phyloP scores from a whole-genome alignment of 176 grass and related monocot species.

The Raddia distichophylla region DNA sequence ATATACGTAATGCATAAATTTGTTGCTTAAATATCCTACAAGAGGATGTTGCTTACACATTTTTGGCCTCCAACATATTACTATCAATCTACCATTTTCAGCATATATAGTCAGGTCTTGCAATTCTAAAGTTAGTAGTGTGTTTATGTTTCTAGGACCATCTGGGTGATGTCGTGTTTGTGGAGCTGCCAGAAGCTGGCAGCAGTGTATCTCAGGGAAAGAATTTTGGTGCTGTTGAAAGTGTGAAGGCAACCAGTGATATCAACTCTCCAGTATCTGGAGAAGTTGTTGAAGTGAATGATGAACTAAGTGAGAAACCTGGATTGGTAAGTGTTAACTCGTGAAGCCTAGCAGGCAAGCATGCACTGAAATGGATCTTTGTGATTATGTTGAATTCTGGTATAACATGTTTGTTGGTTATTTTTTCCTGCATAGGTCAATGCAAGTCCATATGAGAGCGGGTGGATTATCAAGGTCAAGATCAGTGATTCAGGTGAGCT shows the following conservation, averaged over 20 bases:
- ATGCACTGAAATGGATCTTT: not conserved
- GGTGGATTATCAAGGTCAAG: conserved; percentile 98
- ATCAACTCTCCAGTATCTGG: conserved; percentile 81
- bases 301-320: conserved; percentile 55
- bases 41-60: not conserved
- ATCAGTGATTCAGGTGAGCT: conserved; percentile 64
- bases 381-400: not conserved
- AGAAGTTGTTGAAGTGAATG: conserved; percentile 76
- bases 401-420: not conserved
- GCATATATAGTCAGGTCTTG: conserved; percentile 15
- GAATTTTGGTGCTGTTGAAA: conserved; percentile 91
- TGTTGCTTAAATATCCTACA: not conserved
- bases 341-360: not conserved
- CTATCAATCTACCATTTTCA: not conserved
- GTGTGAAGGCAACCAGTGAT: conserved; percentile 97
- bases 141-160: conserved; percentile 63
- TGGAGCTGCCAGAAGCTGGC: conserved; percentile 91
- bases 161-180: conserved; percentile 96
- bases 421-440: conserved; percentile 51
- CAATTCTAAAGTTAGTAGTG: conserved; percentile 4
- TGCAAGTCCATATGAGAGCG: conserved; percentile 71
- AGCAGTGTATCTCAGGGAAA: conserved; percentile 59
- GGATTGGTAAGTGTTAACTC: conserved; percentile 58
- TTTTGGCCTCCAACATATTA: not conserved
- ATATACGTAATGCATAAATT: not conserved